These are phyloP conservation scores for Microbotryum lychnidis-dioicae DNA, from an alignment of 1,284 basidiomycete species.

Conservation along the genomic window DNA sequence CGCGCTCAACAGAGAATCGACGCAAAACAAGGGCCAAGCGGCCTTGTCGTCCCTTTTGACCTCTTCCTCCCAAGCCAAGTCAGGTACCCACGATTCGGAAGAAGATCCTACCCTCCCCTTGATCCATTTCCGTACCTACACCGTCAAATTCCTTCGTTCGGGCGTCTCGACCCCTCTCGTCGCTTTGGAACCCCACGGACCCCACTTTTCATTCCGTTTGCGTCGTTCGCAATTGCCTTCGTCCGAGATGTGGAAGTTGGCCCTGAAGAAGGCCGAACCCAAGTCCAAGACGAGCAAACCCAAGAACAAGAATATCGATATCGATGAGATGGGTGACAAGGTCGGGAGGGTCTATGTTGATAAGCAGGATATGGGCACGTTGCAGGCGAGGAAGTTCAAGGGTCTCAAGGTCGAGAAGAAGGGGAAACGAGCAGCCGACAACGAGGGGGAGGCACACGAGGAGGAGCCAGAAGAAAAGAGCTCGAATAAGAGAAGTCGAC, in stretches of 20 bases:
- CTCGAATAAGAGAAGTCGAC: too few species aligned
- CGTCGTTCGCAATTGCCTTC: slow-evolving; percentile 68
- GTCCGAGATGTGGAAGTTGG: slow-evolving; percentile 67
- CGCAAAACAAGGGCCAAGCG: slow-evolving; percentile 11
- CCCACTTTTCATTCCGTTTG: slow-evolving; percentile 73
- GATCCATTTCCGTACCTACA: slow-evolving; percentile 84
- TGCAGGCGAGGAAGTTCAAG: slow-evolving; percentile 91
- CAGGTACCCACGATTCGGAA: slow-evolving; percentile 15
- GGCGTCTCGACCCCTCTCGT: slow-evolving; percentile 71
- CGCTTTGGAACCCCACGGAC: slow-evolving; percentile 82
- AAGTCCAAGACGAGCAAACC: slow-evolving; percentile 77
- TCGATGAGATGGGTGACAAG: slow-evolving; percentile 96
- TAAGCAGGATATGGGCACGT: slow-evolving; percentile 74
- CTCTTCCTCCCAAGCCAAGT: slow-evolving; percentile 1
- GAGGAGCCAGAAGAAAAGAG: neutral
- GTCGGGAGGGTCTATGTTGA: slow-evolving; percentile 82
- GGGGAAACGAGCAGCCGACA: neutral
- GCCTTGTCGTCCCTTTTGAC: slow-evolving; percentile 22
- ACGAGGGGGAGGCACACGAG: neutral
- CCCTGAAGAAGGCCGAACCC: slow-evolving; percentile 75
- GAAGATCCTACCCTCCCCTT: slow-evolving; percentile 51
- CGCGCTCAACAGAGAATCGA: slow-evolving; percentile 4
- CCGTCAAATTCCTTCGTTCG: slow-evolving; percentile 62
- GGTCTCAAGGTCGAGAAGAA: slow-evolving; percentile 54
- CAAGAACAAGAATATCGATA: slow-evolving; percentile 77